Evolutionary conservation across 257 asterid genomes (phyloP), one percentile per base, ranked within the genome.

Genomic region (Nicotiana knightiana): DNA sequence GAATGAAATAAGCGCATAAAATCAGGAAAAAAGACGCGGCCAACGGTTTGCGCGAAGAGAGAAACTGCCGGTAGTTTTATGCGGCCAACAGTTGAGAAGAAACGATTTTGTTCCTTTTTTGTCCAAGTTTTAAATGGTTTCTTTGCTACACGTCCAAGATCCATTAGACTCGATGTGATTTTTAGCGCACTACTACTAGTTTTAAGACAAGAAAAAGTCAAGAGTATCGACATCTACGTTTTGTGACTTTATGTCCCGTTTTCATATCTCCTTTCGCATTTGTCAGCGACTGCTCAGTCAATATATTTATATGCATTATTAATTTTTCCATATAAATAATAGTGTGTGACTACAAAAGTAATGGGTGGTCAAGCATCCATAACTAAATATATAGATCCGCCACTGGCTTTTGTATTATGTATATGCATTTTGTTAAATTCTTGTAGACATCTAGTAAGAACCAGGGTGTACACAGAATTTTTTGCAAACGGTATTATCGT

Each of bases 51-150:
- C 61, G 62, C 11, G 2, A 43, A 48, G 16, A 17, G 32, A 61
- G 5, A 7, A 82, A 85, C 65, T n/a, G 88, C 88, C 85, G 82
- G 86, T 84, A 76, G 90, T 83, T 85, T 83, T 86, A 86, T 84
- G 94, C 89, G 90, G 90, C 91, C 82, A 86, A 85, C 86, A 58
- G 86, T 81, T 6, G 11, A 1, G 10, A 43, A n/a, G 6, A 46
- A 24, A 21, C 61, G 3, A 24, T 13, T 8, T 21, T 48, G 62
- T 46, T 46, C 39, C 61, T 12, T 12, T 11, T 15, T 53, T 3
- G 58, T 43, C 16, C 58, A 53, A 53, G 18, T 53, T 53, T 53
- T 53, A 3, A 53, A 53, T 53, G 58, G 16, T 53, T 53, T 11
- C 58, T 53, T 30, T 64, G 30, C 37, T 28, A 64, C 43, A 64